Evolutionary conservation across 2,329 filamentous ascomycete species (phyloP).

Genomic region (Lasiodiplodia sp.): DNA sequence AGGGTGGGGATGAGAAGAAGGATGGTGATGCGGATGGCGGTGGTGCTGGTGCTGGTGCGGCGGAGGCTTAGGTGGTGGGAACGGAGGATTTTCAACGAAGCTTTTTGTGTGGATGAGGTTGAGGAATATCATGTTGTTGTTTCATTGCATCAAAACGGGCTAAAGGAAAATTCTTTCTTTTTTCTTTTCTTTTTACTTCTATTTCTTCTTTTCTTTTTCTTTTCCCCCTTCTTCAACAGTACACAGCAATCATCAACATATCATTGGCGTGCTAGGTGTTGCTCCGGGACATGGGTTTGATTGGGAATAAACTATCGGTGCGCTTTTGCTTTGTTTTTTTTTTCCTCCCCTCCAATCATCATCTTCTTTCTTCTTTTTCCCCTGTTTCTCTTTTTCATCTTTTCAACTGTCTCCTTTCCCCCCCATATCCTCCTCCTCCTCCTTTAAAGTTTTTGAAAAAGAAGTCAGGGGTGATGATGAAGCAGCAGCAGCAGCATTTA

Average conservation of each 20-base stretch:
- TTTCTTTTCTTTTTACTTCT: too few relatives aligned
- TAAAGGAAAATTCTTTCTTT: neutral
- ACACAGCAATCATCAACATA: constrained; percentile 1
- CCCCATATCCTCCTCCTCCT: too few relatives aligned
- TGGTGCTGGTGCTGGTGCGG: neutral
- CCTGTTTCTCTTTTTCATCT: neutral
- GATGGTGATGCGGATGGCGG: neutral
- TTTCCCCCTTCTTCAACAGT: too few relatives aligned
- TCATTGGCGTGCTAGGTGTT: constrained; percentile 14
- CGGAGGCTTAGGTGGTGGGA: neutral
- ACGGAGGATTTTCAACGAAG: neutral
- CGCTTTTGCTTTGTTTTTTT: neutral
- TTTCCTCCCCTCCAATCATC: too few relatives aligned
- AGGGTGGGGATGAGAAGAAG: neutral
- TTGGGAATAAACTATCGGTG: neutral
- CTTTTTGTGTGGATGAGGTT: neutral
- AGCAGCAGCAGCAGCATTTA: too few relatives aligned
- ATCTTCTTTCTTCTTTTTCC: neutral
- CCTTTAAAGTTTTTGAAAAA: too few relatives aligned
- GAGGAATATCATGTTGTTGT: neutral
- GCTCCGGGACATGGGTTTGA: neutral
- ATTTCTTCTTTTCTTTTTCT: too few relatives aligned
- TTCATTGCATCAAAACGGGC: constrained; percentile 1
- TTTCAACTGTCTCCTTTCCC: neutral
- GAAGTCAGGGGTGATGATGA: too few relatives aligned